Percentiles rank a stretch among this genome's conserved stretches.
Conservation (phyloP, 306 rosid species). For the Vigna hirtella region DNA sequence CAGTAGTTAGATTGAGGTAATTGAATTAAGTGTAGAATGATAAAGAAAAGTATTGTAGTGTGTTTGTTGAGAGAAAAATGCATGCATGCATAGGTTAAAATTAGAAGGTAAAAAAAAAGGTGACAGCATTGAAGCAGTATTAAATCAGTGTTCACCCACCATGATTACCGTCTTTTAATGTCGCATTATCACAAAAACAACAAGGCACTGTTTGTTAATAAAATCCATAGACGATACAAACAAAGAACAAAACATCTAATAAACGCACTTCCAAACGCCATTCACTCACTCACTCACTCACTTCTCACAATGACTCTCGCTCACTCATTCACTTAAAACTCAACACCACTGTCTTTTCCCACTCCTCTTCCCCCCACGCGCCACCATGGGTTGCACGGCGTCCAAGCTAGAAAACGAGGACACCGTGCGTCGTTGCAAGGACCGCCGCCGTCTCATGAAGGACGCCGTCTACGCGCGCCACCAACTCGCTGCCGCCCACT, state of each 20-base stretch:
- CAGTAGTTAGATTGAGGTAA: too few relatives aligned
- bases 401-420: slow-evolving; percentile 95
- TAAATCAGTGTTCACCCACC: not conserved
- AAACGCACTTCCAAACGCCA: not conserved
- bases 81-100: not conserved
- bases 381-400: slow-evolving; percentile 82
- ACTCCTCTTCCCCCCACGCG: slow-evolving; percentile 15
- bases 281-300: not conserved
- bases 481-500: slow-evolving; percentile 94
- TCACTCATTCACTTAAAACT: not conserved
- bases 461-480: slow-evolving; percentile 86
- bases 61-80: too few relatives aligned
- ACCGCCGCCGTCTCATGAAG: slow-evolving; percentile 92
- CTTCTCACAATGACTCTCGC: not conserved
- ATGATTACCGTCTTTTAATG: slow-evolving; percentile 5
- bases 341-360: not conserved
- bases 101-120: not conserved
- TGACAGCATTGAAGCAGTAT: not conserved
- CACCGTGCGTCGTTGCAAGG: slow-evolving; percentile 91
- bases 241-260: not conserved
- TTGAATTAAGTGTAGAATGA: too few relatives aligned
- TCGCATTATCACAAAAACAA: not conserved
- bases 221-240: not conserved
- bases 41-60: too few relatives aligned
- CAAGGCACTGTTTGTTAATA: not conserved